Evolutionary conservation across 2,329 filamentous ascomycete species (phyloP).

Genomic region (Xylariaceae sp.): DNA sequence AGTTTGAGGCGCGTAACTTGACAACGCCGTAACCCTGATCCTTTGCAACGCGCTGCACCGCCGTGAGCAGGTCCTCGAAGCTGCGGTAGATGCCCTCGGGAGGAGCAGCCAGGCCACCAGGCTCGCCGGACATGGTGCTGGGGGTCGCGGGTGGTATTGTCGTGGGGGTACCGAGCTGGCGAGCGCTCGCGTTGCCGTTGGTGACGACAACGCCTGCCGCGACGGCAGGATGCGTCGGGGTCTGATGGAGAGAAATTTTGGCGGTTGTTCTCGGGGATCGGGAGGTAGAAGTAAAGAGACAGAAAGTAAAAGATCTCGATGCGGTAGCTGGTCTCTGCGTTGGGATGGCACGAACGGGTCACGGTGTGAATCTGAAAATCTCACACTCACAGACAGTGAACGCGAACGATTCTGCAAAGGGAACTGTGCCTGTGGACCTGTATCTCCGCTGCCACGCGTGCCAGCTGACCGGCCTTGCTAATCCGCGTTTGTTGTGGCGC

Average conservation of each 20-base stretch:
- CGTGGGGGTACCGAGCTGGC: conserved; percentile 18
- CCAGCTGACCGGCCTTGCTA: neutral
- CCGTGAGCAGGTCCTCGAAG: conserved; percentile 55
- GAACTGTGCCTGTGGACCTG: neutral
- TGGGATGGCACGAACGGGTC: neutral
- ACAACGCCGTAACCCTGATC: conserved; percentile 61
- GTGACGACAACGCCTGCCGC: conserved; percentile 24
- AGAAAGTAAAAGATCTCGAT: conserved; percentile 6
- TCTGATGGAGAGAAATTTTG: conserved; percentile 31
- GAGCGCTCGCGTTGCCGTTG: conserved; percentile 25
- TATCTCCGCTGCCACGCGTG: neutral
- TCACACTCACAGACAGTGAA: too few species aligned
- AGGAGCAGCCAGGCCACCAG: conserved; percentile 44
- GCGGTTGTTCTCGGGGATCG: conserved; percentile 21
- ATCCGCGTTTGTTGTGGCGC: too few species aligned
- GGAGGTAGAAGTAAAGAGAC: conserved; percentile 18
- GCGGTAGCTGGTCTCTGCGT: neutral
- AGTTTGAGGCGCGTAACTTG: conserved; percentile 59
- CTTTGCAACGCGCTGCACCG: conserved; percentile 56
- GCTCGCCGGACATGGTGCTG: conserved; percentile 22
- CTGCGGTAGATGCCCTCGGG: conserved; percentile 57
- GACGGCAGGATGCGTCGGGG: conserved; percentile 29
- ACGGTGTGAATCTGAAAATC: too few species aligned
- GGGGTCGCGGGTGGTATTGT: conserved; percentile 19
- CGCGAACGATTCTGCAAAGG: too few species aligned